Evolutionary conservation across 257 asterid species (phyloP).

Genomic region (Capsicum rhomboideum): DNA sequence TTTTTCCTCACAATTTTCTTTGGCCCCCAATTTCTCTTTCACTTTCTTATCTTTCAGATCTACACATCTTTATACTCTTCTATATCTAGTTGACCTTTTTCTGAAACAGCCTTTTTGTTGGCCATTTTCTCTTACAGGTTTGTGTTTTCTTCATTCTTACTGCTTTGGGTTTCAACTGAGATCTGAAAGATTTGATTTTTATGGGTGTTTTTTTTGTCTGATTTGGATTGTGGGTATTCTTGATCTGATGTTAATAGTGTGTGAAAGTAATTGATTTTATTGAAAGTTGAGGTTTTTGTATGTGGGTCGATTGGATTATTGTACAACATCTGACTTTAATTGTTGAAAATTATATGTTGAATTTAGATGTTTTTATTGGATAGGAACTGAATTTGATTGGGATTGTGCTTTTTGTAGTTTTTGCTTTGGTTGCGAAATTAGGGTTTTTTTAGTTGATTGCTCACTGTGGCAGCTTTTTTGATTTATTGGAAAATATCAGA

Average conservation of each 20-base stretch:
- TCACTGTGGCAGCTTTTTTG: background rate
- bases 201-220: background rate
- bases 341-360: too few species aligned
- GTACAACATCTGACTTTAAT: background rate
- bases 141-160: background rate
- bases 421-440: background rate
- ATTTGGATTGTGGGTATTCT: slow-evolving; percentile 6
- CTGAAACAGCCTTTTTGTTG: background rate
- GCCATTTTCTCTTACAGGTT: background rate
- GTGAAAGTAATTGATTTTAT: background rate
- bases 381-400: background rate
- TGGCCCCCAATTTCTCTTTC: too few species aligned
- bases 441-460: background rate
- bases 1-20: background rate
- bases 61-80: background rate
- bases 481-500: background rate
- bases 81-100: background rate
- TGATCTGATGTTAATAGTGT: slow-evolving; percentile 9
- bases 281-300: background rate
- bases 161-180: background rate
- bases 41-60: slow-evolving; percentile 25
- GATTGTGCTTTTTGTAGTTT: background rate
- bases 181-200: background rate
- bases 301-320: background rate
- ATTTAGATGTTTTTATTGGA: background rate